Base-by-base conservation (phyloP, 139 green algal genomes). In the Trebouxia sp. region DNA sequence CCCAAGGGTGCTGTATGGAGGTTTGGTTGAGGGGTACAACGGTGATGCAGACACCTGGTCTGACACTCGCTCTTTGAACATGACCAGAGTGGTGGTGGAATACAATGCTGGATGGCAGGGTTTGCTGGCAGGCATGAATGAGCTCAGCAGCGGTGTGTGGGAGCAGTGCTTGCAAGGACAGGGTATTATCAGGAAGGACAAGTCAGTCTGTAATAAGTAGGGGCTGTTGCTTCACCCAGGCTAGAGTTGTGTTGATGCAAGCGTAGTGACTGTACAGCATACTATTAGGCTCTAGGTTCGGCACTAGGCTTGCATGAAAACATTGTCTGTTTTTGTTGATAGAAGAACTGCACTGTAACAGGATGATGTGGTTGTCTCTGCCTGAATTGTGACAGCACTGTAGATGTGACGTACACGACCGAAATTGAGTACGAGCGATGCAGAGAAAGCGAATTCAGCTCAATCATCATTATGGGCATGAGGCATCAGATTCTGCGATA, bases 1-100 rank as follows among this genome's bases (percentile, higher is more conserved):
- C 58, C 78, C 86, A 24, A 85, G 93, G 82, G 70, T 79, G 9
- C 79, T 95, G 12, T 83, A 82, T 12, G 92, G 92, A 6, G 91
- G 89, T 1, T 85, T 96, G 51, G 85, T 95, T 30, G 89, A 91
- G 45, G 91, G 88, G 43, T 35, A 37, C 55, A 42, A 43, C 14
- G 28, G 30, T 15, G 75, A 76, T n/a, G 43, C 26, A 8, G 82
- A 85, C 53, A 77, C 24, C 24, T 84, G 62, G 72, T 43, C 81
- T 48, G 87, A 91, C 69, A 76, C 80, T 35, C 80, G 85, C 30
- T 76, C 53, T 30, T 55, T 75, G 14, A 86, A 89, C 67, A 55
- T 70, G 76, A 85, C 66, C 26, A 67, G 79, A 26, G 80, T 89
- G 20, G 76, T 75, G 35, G 76, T 90, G 20, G 87, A 92, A 45